Evolutionary conservation across 2,329 filamentous ascomycete genomes (phyloP).

Genomic region (Phialemonium atrogriseum): DNA sequence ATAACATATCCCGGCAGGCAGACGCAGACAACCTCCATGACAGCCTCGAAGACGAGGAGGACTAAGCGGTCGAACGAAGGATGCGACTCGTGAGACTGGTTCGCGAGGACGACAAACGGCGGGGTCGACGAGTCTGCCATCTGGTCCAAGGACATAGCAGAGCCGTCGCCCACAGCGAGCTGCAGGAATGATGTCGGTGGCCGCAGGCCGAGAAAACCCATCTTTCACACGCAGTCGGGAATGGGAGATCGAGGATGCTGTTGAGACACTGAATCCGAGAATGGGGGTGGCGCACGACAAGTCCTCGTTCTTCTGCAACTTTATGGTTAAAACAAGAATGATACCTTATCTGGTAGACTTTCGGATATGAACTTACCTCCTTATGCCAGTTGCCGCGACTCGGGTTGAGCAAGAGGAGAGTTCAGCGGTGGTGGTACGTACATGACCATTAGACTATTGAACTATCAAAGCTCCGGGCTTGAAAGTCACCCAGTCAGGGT

Average conservation of each 20-base stretch:
- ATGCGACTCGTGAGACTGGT: constrained; percentile 42
- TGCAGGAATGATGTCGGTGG: constrained; percentile 39
- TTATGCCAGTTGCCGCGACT: too few species aligned
- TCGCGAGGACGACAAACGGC: constrained; percentile 30
- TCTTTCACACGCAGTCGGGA: constrained; percentile 17
- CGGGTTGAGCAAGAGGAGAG: too few species aligned
- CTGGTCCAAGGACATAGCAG: constrained; percentile 13
- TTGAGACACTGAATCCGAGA: too few species aligned
- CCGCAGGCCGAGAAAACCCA: constrained; percentile 22
- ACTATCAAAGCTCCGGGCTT: too few species aligned
- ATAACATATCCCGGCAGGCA: constrained; percentile 90
- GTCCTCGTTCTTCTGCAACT: too few species aligned
- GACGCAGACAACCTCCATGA: constrained; percentile 91
- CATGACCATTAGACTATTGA: too few species aligned
- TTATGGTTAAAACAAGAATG: too few species aligned
- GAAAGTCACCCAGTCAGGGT: too few species aligned
- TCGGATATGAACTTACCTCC: too few species aligned
- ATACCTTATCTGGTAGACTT: too few species aligned
- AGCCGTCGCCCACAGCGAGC: constrained; percentile 20
- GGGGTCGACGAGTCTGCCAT: constrained; percentile 21
- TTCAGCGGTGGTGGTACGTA: too few species aligned
- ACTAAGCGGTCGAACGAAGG: constrained; percentile 62
- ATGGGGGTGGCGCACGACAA: too few species aligned
- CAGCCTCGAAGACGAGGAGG: constrained; percentile 86
- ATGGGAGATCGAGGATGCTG: constrained; percentile 1